A percentile compares a stretch with the other conserved stretches of the same genome.
Conservation (phyloP, 768 basidiomycete species). For the Rhodotorula kratochvilovae region DNA sequence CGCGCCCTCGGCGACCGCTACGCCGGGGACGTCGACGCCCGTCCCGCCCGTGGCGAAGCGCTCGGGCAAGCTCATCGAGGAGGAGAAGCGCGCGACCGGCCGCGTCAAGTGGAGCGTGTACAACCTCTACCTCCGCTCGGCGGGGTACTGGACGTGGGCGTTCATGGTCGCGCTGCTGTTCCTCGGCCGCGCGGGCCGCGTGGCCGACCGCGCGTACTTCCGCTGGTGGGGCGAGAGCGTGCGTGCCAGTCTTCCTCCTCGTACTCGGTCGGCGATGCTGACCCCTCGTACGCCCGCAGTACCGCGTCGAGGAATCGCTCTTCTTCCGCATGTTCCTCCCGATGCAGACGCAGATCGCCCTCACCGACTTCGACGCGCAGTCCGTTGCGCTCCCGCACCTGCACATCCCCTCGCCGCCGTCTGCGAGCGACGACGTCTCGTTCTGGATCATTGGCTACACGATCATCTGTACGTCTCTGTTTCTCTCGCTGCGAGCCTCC, state of each 20-base stretch:
- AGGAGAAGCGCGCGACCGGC: conserved; percentile 32
- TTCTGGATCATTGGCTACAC: conserved; percentile 67
- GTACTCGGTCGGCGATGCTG: background rate
- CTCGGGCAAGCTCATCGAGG: conserved; percentile 32
- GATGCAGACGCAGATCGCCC: conserved; percentile 3
- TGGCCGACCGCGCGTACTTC: conserved; percentile 33
- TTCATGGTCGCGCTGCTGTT: conserved; percentile 22
- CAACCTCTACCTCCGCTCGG: conserved; percentile 35
- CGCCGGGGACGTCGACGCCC: background rate
- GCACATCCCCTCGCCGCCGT: background rate
- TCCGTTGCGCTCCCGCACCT: conserved; percentile 1
- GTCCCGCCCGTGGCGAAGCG: background rate
- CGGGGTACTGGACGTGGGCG: conserved; percentile 30
- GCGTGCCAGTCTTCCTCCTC: background rate
- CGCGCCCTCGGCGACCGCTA: background rate
- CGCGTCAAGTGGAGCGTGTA: conserved; percentile 39
- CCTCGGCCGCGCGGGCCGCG: conserved; percentile 12
- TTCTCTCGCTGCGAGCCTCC: too few relatives aligned
- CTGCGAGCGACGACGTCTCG: conserved; percentile 59
- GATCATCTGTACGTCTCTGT: conserved; percentile 52
- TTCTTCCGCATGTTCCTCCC: conserved; percentile 7
- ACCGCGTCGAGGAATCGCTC: conserved; percentile 14
- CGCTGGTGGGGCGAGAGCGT: conserved; percentile 30
- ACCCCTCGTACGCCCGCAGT: background rate
- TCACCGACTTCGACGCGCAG: conserved; percentile 10